Conservation (phyloP, 106 monocot genomes). For the Ottelia alismoides region DNA sequence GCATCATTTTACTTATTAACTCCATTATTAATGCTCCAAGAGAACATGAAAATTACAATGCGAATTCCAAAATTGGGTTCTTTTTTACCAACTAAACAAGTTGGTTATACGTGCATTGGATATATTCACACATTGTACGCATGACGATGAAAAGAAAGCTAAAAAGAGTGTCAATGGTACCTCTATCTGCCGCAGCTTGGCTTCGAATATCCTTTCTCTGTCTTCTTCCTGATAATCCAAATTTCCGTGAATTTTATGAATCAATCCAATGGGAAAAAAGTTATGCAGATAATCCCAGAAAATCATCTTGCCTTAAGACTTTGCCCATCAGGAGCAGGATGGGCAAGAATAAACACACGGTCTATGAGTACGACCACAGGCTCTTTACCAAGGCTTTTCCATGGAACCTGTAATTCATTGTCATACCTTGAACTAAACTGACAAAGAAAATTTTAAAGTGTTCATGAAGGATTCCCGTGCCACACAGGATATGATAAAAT, state of each 20-base stretch:
- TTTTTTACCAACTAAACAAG: too few species aligned
- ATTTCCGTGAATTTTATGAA: too few species aligned
- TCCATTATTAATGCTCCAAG: too few species aligned
- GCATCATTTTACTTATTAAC: too few species aligned
- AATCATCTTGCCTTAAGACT: constrained; percentile 52
- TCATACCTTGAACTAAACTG: too few species aligned
- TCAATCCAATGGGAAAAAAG: too few species aligned
- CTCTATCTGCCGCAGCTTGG: constrained; percentile 89
- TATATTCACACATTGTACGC: neutral
- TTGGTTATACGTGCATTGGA: neutral
- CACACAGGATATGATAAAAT: too few species aligned
- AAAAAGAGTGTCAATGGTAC: constrained; percentile 18
- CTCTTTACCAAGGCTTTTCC: constrained; percentile 97
- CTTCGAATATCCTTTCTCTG: constrained; percentile 75
- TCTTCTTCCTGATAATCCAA: constrained; percentile 66
- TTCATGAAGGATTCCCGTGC: too few species aligned
- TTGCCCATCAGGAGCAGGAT: constrained; percentile 74
- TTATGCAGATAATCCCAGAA: too few species aligned
- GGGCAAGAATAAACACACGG: constrained; percentile 88
- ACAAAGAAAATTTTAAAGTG: too few species aligned
- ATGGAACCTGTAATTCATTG: constrained; percentile 88
- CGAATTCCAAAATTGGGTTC: too few species aligned
- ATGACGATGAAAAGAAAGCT: neutral
- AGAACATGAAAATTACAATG: too few species aligned
- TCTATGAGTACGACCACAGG: constrained; percentile 94